Conservation (phyloP, 2,329 filamentous ascomycete species). For the Fusarium chuoi region DNA sequence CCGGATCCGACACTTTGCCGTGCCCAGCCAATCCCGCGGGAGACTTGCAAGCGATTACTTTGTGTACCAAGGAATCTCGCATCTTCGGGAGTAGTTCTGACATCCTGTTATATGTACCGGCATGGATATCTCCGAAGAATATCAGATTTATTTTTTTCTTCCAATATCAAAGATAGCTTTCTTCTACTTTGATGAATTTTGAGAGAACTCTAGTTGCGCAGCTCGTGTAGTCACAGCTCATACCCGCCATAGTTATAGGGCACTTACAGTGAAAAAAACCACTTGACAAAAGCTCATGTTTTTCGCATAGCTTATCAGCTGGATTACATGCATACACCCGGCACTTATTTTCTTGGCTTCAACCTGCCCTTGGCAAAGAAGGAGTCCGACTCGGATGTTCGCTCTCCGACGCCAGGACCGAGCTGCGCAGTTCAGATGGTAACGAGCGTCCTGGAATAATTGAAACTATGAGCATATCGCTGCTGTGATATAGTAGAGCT, state of each 20-base stretch:
- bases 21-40: constrained; percentile 7
- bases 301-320: too few relatives aligned
- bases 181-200: background rate
- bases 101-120: background rate
- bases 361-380: accelerated
- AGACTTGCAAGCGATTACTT: background rate
- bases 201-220: background rate
- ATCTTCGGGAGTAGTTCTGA: background rate
- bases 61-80: background rate
- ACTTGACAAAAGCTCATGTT: too few relatives aligned
- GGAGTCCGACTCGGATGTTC: background rate
- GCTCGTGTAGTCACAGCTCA: background rate
- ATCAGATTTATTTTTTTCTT: background rate
- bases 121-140: accelerated
- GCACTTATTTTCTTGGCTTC: background rate
- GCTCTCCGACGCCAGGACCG: background rate
- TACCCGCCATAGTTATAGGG: background rate
- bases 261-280: too few relatives aligned
- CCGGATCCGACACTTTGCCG: background rate
- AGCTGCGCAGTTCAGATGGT: background rate
- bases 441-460: background rate
- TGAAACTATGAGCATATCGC: background rate
- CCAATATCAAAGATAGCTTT: accelerated
- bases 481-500: background rate
- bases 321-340: background rate